Percentiles rank a stretch among this genome's conserved stretches.
These are phyloP conservation scores for Cladosporium sp. DNA, from an alignment of 2,329 filamentous ascomycete species.

Conservation along the genomic window DNA sequence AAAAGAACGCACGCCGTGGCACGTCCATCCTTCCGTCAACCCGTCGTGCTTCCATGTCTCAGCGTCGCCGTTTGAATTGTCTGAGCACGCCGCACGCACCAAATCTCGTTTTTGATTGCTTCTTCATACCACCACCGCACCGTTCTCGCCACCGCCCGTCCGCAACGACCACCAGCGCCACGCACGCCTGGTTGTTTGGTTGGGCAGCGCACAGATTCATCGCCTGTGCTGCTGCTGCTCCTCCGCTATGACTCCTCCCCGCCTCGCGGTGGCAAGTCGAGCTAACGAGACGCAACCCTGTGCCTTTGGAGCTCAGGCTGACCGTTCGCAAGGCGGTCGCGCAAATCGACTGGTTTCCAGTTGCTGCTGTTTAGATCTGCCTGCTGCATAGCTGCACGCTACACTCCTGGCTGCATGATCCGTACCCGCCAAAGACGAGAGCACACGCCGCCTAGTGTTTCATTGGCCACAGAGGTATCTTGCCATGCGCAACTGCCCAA, in stretches of 20 bases:
- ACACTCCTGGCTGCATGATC: conserved; percentile 16
- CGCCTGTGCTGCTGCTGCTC: neutral
- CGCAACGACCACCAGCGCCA: neutral
- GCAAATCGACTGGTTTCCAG: conserved; percentile 13
- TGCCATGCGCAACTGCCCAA: conserved; percentile 18
- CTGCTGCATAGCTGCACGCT: conserved; percentile 10
- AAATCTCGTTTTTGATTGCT: conserved; percentile 17
- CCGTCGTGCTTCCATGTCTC: conserved; percentile 14
- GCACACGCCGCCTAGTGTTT: conserved; percentile 16
- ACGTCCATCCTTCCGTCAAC: conserved; percentile 6
- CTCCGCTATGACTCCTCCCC: conserved; percentile 9
- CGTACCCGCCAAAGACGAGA: conserved; percentile 9
- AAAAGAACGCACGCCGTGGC: conserved; percentile 3
- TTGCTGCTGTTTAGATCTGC: conserved; percentile 15
- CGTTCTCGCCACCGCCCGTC: neutral
- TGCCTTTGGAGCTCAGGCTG: neutral
- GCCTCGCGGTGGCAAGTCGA: conserved; percentile 7
- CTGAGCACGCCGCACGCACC: conserved; percentile 10
- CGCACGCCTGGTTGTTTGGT: conserved; percentile 6
- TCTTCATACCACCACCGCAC: conserved; percentile 3
- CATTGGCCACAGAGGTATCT: conserved; percentile 17
- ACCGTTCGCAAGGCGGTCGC: conserved; percentile 14
- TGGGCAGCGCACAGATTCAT: conserved; percentile 16
- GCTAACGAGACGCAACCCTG: conserved; percentile 13
- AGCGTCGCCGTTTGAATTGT: neutral